Conservation (phyloP, 2,329 filamentous ascomycete species). For the Cladosporium sphaerospermum region DNA sequence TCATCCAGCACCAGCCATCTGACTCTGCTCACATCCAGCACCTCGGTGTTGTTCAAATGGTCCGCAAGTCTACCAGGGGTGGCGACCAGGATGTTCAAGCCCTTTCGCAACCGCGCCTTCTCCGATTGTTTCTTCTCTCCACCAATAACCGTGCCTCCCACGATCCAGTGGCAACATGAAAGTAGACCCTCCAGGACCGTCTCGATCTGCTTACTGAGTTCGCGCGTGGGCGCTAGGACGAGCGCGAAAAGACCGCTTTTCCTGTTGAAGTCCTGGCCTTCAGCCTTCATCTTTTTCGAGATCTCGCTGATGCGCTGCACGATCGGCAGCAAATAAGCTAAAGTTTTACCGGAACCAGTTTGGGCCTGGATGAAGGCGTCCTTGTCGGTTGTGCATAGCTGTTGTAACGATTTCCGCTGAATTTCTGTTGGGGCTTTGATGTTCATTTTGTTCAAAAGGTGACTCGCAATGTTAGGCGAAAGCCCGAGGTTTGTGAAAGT, state of each 20-base stretch:
- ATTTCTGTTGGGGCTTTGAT: constrained; percentile 91
- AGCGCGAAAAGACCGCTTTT: constrained; percentile 90
- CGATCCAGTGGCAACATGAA: constrained; percentile 87
- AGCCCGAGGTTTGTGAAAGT: constrained; percentile 84
- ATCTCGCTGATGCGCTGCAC: constrained; percentile 81
- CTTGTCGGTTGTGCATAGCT: constrained; percentile 70
- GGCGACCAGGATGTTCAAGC: constrained; percentile 90
- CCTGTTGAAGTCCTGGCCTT: constrained; percentile 56
- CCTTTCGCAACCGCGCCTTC: constrained; percentile 88
- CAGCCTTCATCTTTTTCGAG: constrained; percentile 46
- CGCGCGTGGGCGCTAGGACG: constrained; percentile 86
- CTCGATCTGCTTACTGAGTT: constrained; percentile 90
- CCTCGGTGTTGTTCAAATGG: constrained; percentile 88
- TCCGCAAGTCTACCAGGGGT: constrained; percentile 88
- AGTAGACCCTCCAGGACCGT: constrained; percentile 78
- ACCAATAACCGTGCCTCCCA: constrained; percentile 76
- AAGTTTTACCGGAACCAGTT: constrained; percentile 93
- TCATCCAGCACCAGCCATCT: constrained; percentile 94
- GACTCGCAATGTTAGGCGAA: constrained; percentile 70
- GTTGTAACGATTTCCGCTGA: constrained; percentile 80
- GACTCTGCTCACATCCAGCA: constrained; percentile 78
- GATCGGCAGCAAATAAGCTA: constrained; percentile 91
- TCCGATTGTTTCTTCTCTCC: constrained; percentile 73
- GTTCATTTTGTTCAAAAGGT: constrained; percentile 76
- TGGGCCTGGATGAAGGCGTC: constrained; percentile 97